Conservation (phyloP, 495 filamentous ascomycete genomes). For the Annulohypoxylon moriforme region DNA sequence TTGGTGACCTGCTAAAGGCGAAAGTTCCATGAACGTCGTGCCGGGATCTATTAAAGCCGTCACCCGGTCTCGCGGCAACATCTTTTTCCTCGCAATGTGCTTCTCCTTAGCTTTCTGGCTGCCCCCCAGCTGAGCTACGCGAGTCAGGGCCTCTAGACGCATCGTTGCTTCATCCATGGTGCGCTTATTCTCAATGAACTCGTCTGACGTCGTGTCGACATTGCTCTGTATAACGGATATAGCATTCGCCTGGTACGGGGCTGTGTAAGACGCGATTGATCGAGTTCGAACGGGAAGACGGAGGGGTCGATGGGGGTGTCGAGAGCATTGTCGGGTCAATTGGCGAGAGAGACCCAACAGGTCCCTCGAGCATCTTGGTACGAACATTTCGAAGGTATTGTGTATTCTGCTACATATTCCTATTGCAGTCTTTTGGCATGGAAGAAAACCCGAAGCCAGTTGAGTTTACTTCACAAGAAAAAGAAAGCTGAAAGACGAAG, state of each 20-base stretch:
- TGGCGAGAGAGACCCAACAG: slow-evolving; percentile 54
- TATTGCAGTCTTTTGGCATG: slow-evolving; percentile 1
- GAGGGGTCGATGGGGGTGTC: slow-evolving; percentile 38
- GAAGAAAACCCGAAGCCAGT: slow-evolving; percentile 10
- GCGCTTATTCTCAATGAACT: slow-evolving; percentile 83
- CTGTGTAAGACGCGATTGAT: slow-evolving; percentile 72
- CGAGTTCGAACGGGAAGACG: slow-evolving; percentile 47
- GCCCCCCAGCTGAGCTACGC: slow-evolving; percentile 78
- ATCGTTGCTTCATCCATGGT: slow-evolving; percentile 80
- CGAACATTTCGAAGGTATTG: slow-evolving; percentile 47
- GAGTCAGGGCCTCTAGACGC: slow-evolving; percentile 74
- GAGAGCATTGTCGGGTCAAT: slow-evolving; percentile 53
- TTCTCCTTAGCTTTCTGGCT: slow-evolving; percentile 87
- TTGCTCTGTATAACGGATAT: slow-evolving; percentile 81
- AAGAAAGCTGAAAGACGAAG: slow-evolving; percentile 9
- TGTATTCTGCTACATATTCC: slow-evolving; percentile 27
- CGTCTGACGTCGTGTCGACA: slow-evolving; percentile 79
- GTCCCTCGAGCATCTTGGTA: slow-evolving; percentile 51
- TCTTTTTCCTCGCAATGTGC: slow-evolving; percentile 88
- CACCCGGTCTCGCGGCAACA: slow-evolving; percentile 92
- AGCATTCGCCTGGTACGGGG: slow-evolving; percentile 74
- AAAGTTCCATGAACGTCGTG: slow-evolving; percentile 91
- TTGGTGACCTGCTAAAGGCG: slow-evolving; percentile 84
- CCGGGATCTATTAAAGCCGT: slow-evolving; percentile 89
- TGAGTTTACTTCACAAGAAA: background rate